Percentiles rank a stretch among this genome's conserved stretches.
Conservation (phyloP, 1,284 basidiomycete species). For the Cutaneotrichosporon mucoides region DNA sequence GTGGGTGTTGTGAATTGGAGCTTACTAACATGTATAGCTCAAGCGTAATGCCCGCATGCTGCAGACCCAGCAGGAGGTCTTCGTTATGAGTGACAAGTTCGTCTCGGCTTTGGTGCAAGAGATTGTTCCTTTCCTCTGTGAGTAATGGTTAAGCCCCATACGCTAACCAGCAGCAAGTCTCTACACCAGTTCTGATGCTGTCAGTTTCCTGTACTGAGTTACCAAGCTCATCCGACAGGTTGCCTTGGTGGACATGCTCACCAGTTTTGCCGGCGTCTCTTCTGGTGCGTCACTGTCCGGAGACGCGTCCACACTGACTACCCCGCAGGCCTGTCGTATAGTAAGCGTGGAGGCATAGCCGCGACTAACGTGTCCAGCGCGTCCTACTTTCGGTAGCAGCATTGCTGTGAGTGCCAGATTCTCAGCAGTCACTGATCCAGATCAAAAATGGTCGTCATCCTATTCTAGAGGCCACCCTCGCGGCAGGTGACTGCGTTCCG, state of each 20-base stretch:
- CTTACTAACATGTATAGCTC: slow-evolving; percentile 17
- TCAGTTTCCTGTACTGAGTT: slow-evolving; percentile 31
- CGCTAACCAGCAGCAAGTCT: slow-evolving; percentile 54
- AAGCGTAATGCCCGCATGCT: slow-evolving; percentile 32
- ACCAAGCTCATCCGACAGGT: no score
- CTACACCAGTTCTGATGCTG: slow-evolving; percentile 86
- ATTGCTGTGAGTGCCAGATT: slow-evolving; percentile 54
- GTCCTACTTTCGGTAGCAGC: slow-evolving; percentile 80
- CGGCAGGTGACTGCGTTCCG: slow-evolving; percentile 65
- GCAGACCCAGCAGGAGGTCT: slow-evolving; percentile 48
- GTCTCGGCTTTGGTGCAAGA: slow-evolving; percentile 65
- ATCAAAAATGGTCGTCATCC: slow-evolving; percentile 83
- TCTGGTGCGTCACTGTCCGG: no score
- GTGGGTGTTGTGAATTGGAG: slow-evolving; percentile 49
- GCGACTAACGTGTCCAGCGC: slow-evolving; percentile 54
- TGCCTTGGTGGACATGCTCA: no score
- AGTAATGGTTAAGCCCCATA: not conserved
- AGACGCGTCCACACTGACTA: no score
- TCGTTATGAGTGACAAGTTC: slow-evolving; percentile 76
- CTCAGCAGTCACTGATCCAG: slow-evolving; percentile 3
- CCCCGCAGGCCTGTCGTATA: slow-evolving; percentile 6
- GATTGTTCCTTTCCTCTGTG: slow-evolving; percentile 61
- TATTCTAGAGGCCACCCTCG: slow-evolving; percentile 69
- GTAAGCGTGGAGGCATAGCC: not conserved
- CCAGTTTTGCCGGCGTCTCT: no score